phyloP scores from a whole-genome alignment of 1,284 basidiomycete species.

The Trichosporon faecale region DNA sequence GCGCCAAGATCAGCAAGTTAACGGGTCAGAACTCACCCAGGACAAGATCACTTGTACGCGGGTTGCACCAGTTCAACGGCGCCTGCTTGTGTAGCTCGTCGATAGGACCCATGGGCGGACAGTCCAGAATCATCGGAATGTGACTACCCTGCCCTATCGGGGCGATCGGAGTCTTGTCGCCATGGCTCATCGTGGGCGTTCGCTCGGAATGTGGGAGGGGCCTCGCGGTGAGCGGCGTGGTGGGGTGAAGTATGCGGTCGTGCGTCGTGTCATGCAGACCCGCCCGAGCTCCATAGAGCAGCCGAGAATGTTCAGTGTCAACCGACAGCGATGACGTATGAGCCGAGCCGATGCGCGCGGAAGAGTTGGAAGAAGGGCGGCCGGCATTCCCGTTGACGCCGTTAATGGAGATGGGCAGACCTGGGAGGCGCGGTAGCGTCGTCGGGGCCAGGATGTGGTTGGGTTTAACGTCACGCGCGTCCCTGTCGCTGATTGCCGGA shows the following conservation, averaged over 20 bases:
- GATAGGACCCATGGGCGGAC: conserved; percentile 14
- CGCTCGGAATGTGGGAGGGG: not conserved
- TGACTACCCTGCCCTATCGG: conserved; percentile 27
- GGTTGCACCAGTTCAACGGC: conserved; percentile 40
- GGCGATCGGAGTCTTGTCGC: conserved; percentile 5
- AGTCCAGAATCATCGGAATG: not conserved
- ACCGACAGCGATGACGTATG: not conserved
- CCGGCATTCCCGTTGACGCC: not conserved
- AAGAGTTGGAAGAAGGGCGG: not conserved
- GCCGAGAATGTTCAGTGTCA: not conserved
- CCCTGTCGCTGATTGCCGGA: not conserved
- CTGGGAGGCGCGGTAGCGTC: not conserved
- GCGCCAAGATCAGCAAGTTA: not conserved
- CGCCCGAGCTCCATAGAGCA: not conserved
- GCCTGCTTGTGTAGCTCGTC: conserved; percentile 42
- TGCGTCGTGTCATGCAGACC: not conserved
- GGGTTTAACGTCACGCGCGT: not conserved
- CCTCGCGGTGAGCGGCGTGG: not conserved
- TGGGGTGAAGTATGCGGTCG: not conserved
- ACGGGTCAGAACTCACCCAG: conserved; percentile 37
- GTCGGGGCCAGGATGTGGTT: not conserved
- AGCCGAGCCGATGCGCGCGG: not conserved
- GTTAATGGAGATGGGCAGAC: not conserved
- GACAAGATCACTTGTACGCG: conserved; percentile 41
- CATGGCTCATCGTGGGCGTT: not conserved